These are phyloP conservation scores for Suhomyces sp. DNA, from an alignment of 805 yeast species.

Conservation along the genomic window DNA sequence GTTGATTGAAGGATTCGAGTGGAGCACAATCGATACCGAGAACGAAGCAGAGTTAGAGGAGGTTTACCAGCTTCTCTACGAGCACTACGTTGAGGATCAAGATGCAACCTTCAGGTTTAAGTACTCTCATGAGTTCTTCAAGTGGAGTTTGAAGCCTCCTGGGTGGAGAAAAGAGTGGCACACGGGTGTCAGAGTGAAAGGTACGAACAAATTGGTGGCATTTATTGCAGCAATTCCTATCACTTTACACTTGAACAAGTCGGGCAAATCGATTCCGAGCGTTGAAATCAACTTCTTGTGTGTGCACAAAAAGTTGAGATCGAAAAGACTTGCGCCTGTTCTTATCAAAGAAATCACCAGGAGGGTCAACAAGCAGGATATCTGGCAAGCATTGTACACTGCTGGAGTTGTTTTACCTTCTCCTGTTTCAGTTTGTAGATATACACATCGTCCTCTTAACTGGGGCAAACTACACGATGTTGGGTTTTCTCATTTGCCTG, in stretches of 20 bases:
- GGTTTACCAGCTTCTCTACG: slow-evolving; percentile 74
- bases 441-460: slow-evolving; percentile 89
- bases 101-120: slow-evolving; percentile 91
- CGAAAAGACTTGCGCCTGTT: slow-evolving; percentile 93
- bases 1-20: slow-evolving; percentile 76
- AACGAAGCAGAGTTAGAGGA: slow-evolving; percentile 61
- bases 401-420: slow-evolving; percentile 90
- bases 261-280: slow-evolving; percentile 47
- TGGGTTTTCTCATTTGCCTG: slow-evolving; percentile 82
- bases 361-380: slow-evolving; percentile 75
- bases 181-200: slow-evolving; percentile 85
- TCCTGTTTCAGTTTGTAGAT: slow-evolving; percentile 86
- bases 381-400: slow-evolving; percentile 96
- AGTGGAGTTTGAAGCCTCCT: slow-evolving; percentile 93
- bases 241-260: slow-evolving; percentile 55
- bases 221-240: slow-evolving; percentile 91
- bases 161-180: slow-evolving; percentile 91
- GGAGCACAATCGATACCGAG: slow-evolving; percentile 73
- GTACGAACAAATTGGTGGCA: slow-evolving; percentile 76
- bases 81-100: slow-evolving; percentile 91
- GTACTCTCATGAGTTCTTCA: slow-evolving; percentile 75
- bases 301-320: slow-evolving; percentile 87
- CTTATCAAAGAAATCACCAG: slow-evolving; percentile 92
- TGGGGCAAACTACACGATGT: slow-evolving; percentile 89
- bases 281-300: slow-evolving; percentile 93